A percentile compares a stretch with the other conserved stretches of the same genome.
phyloP scores from a whole-genome alignment of 495 filamentous ascomycete species.

The Hypoxylon crocopeplum region DNA sequence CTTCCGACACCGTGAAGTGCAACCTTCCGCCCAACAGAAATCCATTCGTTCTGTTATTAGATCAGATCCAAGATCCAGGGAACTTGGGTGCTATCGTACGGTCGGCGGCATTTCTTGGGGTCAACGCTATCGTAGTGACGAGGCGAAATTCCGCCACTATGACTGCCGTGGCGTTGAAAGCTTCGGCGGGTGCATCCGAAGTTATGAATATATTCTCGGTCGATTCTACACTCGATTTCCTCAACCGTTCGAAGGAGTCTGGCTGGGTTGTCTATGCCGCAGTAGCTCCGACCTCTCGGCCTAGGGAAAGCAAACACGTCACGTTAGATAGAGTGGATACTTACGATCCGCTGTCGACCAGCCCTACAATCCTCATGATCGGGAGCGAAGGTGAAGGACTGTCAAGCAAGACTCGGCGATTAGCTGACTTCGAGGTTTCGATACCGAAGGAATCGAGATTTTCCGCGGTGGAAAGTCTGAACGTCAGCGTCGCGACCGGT shows the following conservation, averaged over 20 bases:
- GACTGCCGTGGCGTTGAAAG: slow-evolving; percentile 79
- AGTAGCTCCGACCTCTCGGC: slow-evolving; percentile 57
- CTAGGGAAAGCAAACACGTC: slow-evolving; percentile 40
- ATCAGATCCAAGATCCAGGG: slow-evolving; percentile 85
- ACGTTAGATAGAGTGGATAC: slow-evolving; percentile 42
- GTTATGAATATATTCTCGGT: slow-evolving; percentile 73
- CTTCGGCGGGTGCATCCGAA: slow-evolving; percentile 86
- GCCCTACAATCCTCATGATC: slow-evolving; percentile 79
- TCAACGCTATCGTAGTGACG: slow-evolving; percentile 75
- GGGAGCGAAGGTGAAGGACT: slow-evolving; percentile 85
- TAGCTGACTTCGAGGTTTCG: slow-evolving; percentile 66
- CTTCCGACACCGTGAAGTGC: slow-evolving; percentile 48
- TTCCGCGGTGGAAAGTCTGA: slow-evolving; percentile 75
- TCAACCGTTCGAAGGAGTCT: slow-evolving; percentile 66
- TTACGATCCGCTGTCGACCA: slow-evolving; percentile 58
- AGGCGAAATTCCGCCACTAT: slow-evolving; percentile 72
- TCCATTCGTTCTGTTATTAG: slow-evolving; percentile 80
- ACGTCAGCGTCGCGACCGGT: slow-evolving; percentile 85
- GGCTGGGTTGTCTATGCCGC: slow-evolving; percentile 90
- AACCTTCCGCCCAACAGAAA: slow-evolving; percentile 58
- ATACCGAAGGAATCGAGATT: slow-evolving; percentile 49
- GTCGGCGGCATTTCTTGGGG: slow-evolving; percentile 83
- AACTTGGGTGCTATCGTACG: slow-evolving; percentile 91
- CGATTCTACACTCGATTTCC: slow-evolving; percentile 68
- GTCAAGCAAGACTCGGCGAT: slow-evolving; percentile 52